Evolutionary conservation across 129 eudicot species (phyloP).

Genomic region (Escallonia herrerae): DNA sequence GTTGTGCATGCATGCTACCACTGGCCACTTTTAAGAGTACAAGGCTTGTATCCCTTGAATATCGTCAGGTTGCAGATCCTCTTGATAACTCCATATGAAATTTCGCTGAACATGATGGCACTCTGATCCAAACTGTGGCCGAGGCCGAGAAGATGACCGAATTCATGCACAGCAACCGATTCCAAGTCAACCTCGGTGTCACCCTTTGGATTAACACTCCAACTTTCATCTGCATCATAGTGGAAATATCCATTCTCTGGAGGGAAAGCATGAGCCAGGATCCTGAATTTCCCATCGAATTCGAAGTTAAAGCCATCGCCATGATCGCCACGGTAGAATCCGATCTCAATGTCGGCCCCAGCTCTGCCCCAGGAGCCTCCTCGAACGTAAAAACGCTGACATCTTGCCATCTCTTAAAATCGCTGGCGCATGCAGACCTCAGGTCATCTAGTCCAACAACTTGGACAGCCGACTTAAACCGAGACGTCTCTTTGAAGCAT

Average conservation of each 20-base stretch:
- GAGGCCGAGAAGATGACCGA: constrained; percentile 28
- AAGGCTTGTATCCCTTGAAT: background rate
- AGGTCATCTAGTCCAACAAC: background rate
- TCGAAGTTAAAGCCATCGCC: constrained; percentile 22
- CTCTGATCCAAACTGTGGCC: constrained; percentile 9
- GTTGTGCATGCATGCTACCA: no score
- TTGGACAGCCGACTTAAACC: background rate
- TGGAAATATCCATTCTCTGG: constrained; percentile 21
- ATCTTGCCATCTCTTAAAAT: constrained; percentile 11
- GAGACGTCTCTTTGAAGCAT: background rate
- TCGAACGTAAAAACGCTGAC: constrained; percentile 13
- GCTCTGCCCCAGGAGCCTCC: background rate
- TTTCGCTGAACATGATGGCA: no score
- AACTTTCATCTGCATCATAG: constrained; percentile 16
- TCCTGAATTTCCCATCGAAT: background rate
- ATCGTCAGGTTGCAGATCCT: background rate
- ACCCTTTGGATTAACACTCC: background rate
- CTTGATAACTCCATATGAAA: background rate
- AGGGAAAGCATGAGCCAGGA: constrained; percentile 15
- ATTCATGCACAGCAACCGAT: constrained; percentile 20
- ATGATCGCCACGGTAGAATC: constrained; percentile 15
- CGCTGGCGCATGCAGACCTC: background rate
- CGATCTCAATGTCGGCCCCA: constrained; percentile 6
- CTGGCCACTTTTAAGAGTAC: background rate
- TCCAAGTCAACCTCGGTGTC: constrained; percentile 8